These are phyloP conservation scores for Pelargonium cotyledonis DNA, from an alignment of 441 rosid species.

Conservation along the genomic window DNA sequence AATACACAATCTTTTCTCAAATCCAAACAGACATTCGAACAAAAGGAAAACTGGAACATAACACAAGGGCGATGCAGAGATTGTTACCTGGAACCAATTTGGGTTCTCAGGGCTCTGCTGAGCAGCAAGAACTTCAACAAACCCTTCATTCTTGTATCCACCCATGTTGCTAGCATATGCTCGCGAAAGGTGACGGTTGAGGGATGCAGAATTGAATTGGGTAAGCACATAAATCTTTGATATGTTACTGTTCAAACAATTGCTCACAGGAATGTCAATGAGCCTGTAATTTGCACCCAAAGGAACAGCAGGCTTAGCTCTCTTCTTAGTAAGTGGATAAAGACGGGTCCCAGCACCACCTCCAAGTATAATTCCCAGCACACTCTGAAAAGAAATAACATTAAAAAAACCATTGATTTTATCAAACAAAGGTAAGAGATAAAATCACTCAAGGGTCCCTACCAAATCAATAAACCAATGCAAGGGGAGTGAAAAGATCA, in stretches of 20 bases:
- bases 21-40: neutral
- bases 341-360: slow-evolving; percentile 97
- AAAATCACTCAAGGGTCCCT: neutral
- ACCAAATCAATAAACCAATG: neutral
- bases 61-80: neutral
- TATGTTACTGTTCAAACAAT: slow-evolving; percentile 85
- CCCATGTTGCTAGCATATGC: slow-evolving; percentile 95
- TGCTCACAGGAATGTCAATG: slow-evolving; percentile 92
- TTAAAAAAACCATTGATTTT: neutral
- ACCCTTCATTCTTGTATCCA: slow-evolving; percentile 92
- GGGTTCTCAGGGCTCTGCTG: slow-evolving; percentile 98
- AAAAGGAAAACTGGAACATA: neutral
- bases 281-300: slow-evolving; percentile 89
- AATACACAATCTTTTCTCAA: neutral
- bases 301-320: slow-evolving; percentile 95
- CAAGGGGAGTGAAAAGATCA: neutral
- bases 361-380: slow-evolving; percentile 83
- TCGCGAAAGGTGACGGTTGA: slow-evolving; percentile 84
- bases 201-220: slow-evolving; percentile 88
- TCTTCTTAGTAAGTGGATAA: slow-evolving; percentile 85
- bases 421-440: neutral
- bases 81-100: slow-evolving; percentile 85
- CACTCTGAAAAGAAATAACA: slow-evolving; percentile 51
- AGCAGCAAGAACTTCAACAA: slow-evolving; percentile 95
- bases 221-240: slow-evolving; percentile 90